These are phyloP conservation scores for Tetradesmus lagerheimii DNA, from an alignment of 139 green algal species.

Conservation along the genomic window DNA sequence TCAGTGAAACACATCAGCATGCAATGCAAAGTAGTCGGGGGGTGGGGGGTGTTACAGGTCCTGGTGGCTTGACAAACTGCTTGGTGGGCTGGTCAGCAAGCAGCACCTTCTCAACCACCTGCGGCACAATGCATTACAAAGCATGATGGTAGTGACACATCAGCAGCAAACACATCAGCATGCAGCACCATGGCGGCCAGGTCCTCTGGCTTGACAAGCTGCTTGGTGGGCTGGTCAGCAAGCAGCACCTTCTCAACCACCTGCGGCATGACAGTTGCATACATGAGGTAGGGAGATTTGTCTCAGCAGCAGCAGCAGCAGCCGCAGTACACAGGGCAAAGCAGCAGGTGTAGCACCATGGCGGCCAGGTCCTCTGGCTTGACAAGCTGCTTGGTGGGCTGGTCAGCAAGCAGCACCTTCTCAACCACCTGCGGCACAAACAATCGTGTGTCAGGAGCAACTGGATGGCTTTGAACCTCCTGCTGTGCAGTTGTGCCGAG, in stretches of 20 bases:
- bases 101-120: conserved; percentile 75
- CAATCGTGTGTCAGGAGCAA: too few species aligned
- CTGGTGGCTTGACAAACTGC: conserved; percentile 83
- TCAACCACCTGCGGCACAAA: conserved; percentile 65
- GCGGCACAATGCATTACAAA: too few species aligned
- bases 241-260: conserved; percentile 72
- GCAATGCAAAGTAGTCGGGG: too few species aligned
- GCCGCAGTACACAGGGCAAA: too few species aligned
- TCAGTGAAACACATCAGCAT: too few species aligned
- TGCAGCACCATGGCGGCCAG: conserved; percentile 66
- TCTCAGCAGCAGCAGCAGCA: too few species aligned
- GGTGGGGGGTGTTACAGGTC: too few species aligned
- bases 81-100: conserved; percentile 92
- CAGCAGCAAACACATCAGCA: conserved; percentile 57
- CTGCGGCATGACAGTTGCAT: too few species aligned
- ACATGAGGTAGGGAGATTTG: too few species aligned
- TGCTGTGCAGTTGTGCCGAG: too few species aligned
- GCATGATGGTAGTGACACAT: too few species aligned
- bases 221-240: conserved; percentile 90
- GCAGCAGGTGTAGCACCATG: conserved; percentile 73
- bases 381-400: conserved; percentile 92
- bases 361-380: conserved; percentile 71
- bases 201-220: conserved; percentile 86
- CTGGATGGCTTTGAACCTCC: too few species aligned
- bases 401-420: conserved; percentile 91